A percentile compares a stretch with the other conserved stretches of the same genome.
Conservation (phyloP, 23 red algal species). For the Gracilaria gracilis region DNA sequence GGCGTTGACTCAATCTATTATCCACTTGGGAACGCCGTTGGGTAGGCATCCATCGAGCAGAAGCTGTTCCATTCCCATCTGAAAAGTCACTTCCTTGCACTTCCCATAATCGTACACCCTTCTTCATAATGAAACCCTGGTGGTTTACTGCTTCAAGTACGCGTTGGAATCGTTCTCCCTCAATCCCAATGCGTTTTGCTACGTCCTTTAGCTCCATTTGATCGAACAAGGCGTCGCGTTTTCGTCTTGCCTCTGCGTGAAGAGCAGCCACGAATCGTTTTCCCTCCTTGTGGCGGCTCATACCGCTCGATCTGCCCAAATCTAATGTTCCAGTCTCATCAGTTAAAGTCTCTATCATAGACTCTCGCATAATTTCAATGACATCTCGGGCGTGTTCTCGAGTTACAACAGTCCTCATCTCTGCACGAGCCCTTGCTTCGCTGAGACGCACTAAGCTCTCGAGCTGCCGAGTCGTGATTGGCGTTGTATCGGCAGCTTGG, state of each 20-base stretch:
- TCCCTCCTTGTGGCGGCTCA: slow-evolving; percentile 75
- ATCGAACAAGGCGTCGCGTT: slow-evolving; percentile 64
- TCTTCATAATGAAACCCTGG: slow-evolving; percentile 83
- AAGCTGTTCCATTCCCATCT: not conserved
- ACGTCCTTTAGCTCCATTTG: slow-evolving; percentile 46
- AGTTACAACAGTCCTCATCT: slow-evolving; percentile 84
- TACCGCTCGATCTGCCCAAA: slow-evolving; percentile 77
- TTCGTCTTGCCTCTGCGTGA: slow-evolving; percentile 80
- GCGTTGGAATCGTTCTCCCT: slow-evolving; percentile 62
- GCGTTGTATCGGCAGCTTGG: slow-evolving; percentile 79
- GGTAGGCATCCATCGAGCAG: not conserved
- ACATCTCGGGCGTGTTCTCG: slow-evolving; percentile 88
- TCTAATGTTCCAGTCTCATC: slow-evolving; percentile 79
- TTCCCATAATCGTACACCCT: slow-evolving; percentile 58
- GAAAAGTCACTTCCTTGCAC: slow-evolving; percentile 73
- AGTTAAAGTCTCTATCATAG: slow-evolving; percentile 81
- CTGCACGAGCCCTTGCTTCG: slow-evolving; percentile 86
- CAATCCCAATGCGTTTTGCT: slow-evolving; percentile 64
- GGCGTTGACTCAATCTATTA: not conserved
- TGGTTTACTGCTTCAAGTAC: slow-evolving; percentile 89
- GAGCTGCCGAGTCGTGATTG: slow-evolving; percentile 95
- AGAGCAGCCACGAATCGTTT: slow-evolving; percentile 74
- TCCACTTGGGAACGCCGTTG: not conserved
- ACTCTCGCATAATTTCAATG: slow-evolving; percentile 85
- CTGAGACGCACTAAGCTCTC: slow-evolving; percentile 91